phyloP scores from a whole-genome alignment of 352 stramenopile species.

The Pythium chondricola region DNA sequence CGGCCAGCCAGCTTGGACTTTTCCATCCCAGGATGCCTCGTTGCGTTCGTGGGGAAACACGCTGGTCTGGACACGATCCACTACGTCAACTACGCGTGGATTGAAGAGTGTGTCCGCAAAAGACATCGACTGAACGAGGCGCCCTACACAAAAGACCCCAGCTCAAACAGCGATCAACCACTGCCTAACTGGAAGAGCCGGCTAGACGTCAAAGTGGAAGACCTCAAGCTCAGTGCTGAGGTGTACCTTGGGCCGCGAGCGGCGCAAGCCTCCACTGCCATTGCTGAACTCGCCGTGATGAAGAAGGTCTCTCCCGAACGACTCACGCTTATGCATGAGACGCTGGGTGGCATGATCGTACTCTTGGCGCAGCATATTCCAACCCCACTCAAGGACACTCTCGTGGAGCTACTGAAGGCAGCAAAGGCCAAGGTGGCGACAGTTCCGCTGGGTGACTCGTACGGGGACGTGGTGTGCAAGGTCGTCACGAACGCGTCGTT shows the following conservation, averaged over 20 bases:
- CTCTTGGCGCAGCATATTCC: slow-evolving; percentile 74
- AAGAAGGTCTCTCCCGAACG: slow-evolving; percentile 28
- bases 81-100: slow-evolving; percentile 72
- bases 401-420: slow-evolving; percentile 58
- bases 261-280: neutral
- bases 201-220: slow-evolving; percentile 13
- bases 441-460: slow-evolving; percentile 61
- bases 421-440: slow-evolving; percentile 77
- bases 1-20: slow-evolving; percentile 29
- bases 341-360: slow-evolving; percentile 52
- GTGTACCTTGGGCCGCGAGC: slow-evolving; percentile 14
- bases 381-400: slow-evolving; percentile 46
- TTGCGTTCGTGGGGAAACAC: slow-evolving; percentile 44
- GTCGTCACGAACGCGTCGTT: slow-evolving; percentile 76
- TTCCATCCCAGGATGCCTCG: slow-evolving; percentile 46
- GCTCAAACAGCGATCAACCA: neutral
- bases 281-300: slow-evolving; percentile 15
- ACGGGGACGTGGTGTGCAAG: slow-evolving; percentile 71
- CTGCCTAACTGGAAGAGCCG: slow-evolving; percentile 16
- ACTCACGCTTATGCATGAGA: slow-evolving; percentile 44
- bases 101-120: slow-evolving; percentile 68
- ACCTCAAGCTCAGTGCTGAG: slow-evolving; percentile 4
- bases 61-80: slow-evolving; percentile 48
- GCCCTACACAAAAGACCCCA: slow-evolving; percentile 15
- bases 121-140: slow-evolving; percentile 51